These are phyloP conservation scores for Pseudogymnoascus sp. DNA, from an alignment of 2,329 filamentous ascomycete genomes.

Conservation along the genomic window DNA sequence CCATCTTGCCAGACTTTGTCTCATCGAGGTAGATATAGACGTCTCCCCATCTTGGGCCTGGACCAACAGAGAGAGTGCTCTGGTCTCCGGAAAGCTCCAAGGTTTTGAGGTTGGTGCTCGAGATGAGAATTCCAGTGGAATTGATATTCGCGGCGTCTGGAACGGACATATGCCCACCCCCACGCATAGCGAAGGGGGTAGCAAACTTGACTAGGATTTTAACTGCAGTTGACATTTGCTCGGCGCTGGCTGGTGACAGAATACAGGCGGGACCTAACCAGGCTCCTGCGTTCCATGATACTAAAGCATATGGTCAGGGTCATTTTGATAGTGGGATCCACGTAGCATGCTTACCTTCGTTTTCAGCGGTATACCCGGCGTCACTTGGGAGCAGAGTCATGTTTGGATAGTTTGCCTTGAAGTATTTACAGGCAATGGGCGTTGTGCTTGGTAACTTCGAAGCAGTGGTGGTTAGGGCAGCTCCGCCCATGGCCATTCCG, in stretches of 20 bases:
- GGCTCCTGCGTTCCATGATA: conserved; percentile 16
- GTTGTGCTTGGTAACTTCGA: background rate
- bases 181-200: conserved; percentile 11
- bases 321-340: background rate
- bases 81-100: conserved; percentile 18
- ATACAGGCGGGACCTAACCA: conserved; percentile 13
- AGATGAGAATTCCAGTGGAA: conserved; percentile 10
- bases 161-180: conserved; percentile 13
- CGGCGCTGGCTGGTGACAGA: conserved; percentile 10
- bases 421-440: conserved; percentile 10
- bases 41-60: conserved; percentile 6
- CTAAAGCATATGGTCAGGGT: background rate
- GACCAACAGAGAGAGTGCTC: conserved; percentile 6
- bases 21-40: conserved; percentile 11
- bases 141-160: conserved; percentile 19
- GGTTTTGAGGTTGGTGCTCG: conserved; percentile 8
- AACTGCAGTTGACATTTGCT: conserved; percentile 10
- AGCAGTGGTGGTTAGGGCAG: background rate
- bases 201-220: background rate
- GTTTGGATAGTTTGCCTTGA: conserved; percentile 13
- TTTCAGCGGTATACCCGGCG: conserved; percentile 13
- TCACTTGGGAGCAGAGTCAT: conserved; percentile 16
- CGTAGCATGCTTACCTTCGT: conserved; percentile 11
- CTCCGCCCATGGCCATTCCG: background rate
- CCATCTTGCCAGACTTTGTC: background rate